Base-by-base conservation (phyloP, 192 early-diverging fungal genomes). In the Umbelopsis sp. region DNA sequence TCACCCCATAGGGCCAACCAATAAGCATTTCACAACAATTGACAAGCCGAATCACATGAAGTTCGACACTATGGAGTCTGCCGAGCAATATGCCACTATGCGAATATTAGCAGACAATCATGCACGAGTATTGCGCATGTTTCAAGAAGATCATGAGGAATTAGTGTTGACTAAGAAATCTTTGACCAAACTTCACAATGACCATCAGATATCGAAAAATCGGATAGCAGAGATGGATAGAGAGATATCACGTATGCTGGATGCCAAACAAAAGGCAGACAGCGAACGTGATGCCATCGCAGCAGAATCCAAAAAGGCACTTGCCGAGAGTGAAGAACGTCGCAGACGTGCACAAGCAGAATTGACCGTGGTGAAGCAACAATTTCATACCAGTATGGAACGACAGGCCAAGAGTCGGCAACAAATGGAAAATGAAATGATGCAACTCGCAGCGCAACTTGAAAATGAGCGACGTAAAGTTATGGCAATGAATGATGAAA, bases 391-490 rank as follows among this genome's bases (percentile, higher is more conserved):
- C 4, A 35, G 10, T 30, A 61, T 61, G 55, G 55, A 61, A n/a
- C 21, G 30, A 61, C 21, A 7, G 0, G 55, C 55, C 8, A 61
- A 61, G 18, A 61, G 55, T 35, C 55, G 55, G 13, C 27, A 61
- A 18, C 27, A 35, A 25, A 61, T 61, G 55, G 55, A 61, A 35
- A 35, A 35, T 18, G 55, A 61, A 35, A 61, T 61, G 55, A 4
- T 61, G 16, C 25, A 35, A 35, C 2, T 61, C 27, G 8, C 33
- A 7, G 15, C 27, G 7, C 27, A 61, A 8, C 55, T 61, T 61
- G 55, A 61, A 11, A n/a, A 25, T 0, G 55, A 61, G 55, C 30
- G 55, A 16, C 21, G 25, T 15, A 61, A 61, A 61, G 55, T 61
- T 0, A 11, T 35, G 12, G 11, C 7, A 13, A 1, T 61, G 55